These are phyloP conservation scores for Aspergillus diversus DNA, from an alignment of 495 filamentous ascomycete species.

Conservation along the genomic window DNA sequence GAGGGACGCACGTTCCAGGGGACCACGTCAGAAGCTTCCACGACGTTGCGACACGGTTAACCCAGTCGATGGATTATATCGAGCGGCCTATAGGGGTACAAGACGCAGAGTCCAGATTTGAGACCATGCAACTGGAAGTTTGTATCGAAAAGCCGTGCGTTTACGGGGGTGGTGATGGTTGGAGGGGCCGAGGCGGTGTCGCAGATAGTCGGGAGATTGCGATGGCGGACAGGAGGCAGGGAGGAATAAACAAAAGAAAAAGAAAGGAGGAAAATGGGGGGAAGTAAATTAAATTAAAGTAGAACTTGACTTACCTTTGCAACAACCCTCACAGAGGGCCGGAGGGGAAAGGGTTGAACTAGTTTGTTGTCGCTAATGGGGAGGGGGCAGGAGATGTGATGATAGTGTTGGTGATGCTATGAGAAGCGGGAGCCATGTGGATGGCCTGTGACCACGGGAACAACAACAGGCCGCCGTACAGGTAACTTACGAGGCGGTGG, in stretches of 20 bases:
- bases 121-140: constrained; percentile 15
- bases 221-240: constrained; percentile 25
- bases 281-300: constrained; percentile 15
- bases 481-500: constrained; percentile 23
- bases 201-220: constrained; percentile 34
- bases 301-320: constrained; percentile 26
- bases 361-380: constrained; percentile 21
- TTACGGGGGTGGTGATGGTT: constrained; percentile 22
- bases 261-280: constrained; percentile 11
- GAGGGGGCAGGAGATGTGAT: constrained; percentile 17
- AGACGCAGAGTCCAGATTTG: constrained; percentile 2
- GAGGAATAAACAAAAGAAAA: constrained; percentile 12
- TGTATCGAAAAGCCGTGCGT: constrained; percentile 31
- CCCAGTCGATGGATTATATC: background rate
- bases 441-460: constrained; percentile 30
- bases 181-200: constrained; percentile 50
- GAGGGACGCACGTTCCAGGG: constrained; percentile 29
- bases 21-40: constrained; percentile 25
- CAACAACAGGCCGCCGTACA: constrained; percentile 20
- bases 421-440: constrained; percentile 20
- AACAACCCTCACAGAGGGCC: constrained; percentile 33
- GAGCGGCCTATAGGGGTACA: background rate
- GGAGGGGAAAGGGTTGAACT: constrained; percentile 11
- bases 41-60: constrained; percentile 8
- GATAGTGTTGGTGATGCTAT: constrained; percentile 23